Evolutionary conservation across 2,329 filamentous ascomycete genomes (phyloP).

Genomic region (Magnaporthiopsis poae): DNA sequence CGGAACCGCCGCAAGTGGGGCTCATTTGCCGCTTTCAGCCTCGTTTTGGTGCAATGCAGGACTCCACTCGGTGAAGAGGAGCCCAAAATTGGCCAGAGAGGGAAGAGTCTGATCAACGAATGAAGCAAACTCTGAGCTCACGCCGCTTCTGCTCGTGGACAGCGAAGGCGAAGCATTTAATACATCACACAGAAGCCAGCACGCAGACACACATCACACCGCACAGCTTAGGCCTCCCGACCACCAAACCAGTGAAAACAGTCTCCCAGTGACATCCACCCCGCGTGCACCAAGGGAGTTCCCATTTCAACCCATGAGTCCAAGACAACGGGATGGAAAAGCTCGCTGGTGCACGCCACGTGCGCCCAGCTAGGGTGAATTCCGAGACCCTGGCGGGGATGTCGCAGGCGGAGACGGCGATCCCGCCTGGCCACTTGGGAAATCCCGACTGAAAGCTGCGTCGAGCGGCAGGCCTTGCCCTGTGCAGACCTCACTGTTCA

Average conservation of each 20-base stretch:
- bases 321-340: not conserved
- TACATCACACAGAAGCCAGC: not conserved
- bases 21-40: not conserved
- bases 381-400: not conserved
- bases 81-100: not conserved
- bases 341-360: not conserved
- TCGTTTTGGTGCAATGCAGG: not conserved
- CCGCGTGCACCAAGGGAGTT: not conserved
- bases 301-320: not conserved
- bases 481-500: not conserved
- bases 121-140: not conserved
- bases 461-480: not conserved
- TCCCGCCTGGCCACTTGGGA: not conserved
- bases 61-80: no score
- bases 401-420: slow-evolving; percentile 5
- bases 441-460: not conserved
- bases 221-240: not conserved
- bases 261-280: not conserved
- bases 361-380: not conserved
- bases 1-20: not conserved
- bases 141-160: not conserved
- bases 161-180: not conserved
- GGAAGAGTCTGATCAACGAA: not conserved
- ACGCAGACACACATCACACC: not conserved
- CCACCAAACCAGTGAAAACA: not conserved